Evolutionary conservation across 768 basidiomycete genomes (phyloP), one percentile per base, ranked within the genome.

Genomic region (Lactarius quietus): DNA sequence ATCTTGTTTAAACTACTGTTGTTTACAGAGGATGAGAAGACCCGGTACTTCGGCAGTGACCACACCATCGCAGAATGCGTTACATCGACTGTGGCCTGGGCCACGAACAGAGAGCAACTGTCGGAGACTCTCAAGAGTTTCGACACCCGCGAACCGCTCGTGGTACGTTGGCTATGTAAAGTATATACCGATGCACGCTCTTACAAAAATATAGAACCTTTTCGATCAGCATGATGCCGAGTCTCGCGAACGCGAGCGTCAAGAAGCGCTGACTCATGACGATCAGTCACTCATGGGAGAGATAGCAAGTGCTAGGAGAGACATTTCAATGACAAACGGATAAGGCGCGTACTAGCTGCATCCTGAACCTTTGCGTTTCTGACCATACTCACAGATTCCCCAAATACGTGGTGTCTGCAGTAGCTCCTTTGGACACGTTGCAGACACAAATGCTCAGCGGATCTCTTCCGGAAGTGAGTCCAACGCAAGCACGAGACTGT

Each of bases 11-110:
- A 17, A 10, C 39, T 68, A 15, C 45, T 65, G 35, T 7, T 39
- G 33, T 57, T 66, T 10, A 53, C 67, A 2, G 51, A 59, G n/a
- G 51, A 58, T 15, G 67, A 68, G 64, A 65, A 65, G 33, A 31
- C 26, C 6, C 59, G 48, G 33, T 59, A 68, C 48, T 28, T 66
- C 7, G 51, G 64, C 23, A 38, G 9, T 33, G 53, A 48, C 33
- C 10, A 3, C 3, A 38, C 60, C n/a, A 23, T 66, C 20, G 28
- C 2, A 3, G 23, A 62, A 1, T 57, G 59, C n/a, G 10, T 66
- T 18, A n/a, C 23, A 9, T 66, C 64, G 1, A 48, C 56, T 1
- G 56, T 31, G 36, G 38, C 5, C 10, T 68, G 67, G 67, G 64
- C 38, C 26, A 6, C 5, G 38, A 66, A 66, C 35, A 65, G 67